phyloP scores from a whole-genome alignment of 345 rosid genomes.

The Diplotaxis tenuifolia region DNA sequence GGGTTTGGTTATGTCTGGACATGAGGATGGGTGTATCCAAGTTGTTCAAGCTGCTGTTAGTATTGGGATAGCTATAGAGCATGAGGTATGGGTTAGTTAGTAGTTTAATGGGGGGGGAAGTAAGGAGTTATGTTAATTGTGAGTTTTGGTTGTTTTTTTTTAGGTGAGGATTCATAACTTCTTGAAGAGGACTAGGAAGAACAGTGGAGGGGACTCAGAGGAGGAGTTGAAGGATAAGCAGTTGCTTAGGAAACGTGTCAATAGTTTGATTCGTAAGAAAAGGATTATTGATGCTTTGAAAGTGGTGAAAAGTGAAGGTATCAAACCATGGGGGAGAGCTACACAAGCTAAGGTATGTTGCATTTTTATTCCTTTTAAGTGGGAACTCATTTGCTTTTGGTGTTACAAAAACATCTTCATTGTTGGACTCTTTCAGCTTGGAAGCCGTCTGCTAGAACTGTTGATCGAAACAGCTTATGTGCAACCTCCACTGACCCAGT shows the following conservation, averaged over 20 bases:
- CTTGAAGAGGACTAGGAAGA: slow-evolving; percentile 71
- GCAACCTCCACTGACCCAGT: slow-evolving; percentile 71
- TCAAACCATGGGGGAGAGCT: slow-evolving; percentile 82
- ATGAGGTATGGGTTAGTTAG: slow-evolving; percentile 54
- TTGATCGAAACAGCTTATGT: slow-evolving; percentile 80
- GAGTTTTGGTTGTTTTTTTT: slow-evolving; percentile 14
- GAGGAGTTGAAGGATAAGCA: slow-evolving; percentile 57
- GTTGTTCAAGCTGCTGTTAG: slow-evolving; percentile 86
- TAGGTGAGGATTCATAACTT: slow-evolving; percentile 82
- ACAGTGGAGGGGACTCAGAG: slow-evolving; percentile 41
- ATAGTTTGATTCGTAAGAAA: slow-evolving; percentile 69
- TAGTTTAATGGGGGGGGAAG: neutral
- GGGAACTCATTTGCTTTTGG: neutral
- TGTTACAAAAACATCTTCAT: slow-evolving; percentile 1
- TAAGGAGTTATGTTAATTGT: neutral
- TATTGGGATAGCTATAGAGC: slow-evolving; percentile 84
- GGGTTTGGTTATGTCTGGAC: slow-evolving; percentile 67
- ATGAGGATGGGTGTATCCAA: slow-evolving; percentile 64
- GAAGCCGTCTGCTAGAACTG: slow-evolving; percentile 78
- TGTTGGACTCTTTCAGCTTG: slow-evolving; percentile 58
- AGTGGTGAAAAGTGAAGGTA: slow-evolving; percentile 65
- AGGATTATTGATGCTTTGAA: slow-evolving; percentile 61
- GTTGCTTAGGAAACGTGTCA: slow-evolving; percentile 67
- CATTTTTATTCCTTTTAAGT: neutral
- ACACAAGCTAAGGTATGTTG: slow-evolving; percentile 79